Conservation (phyloP, 75 land plant genomes). For the Adiantum capillusveneris region DNA sequence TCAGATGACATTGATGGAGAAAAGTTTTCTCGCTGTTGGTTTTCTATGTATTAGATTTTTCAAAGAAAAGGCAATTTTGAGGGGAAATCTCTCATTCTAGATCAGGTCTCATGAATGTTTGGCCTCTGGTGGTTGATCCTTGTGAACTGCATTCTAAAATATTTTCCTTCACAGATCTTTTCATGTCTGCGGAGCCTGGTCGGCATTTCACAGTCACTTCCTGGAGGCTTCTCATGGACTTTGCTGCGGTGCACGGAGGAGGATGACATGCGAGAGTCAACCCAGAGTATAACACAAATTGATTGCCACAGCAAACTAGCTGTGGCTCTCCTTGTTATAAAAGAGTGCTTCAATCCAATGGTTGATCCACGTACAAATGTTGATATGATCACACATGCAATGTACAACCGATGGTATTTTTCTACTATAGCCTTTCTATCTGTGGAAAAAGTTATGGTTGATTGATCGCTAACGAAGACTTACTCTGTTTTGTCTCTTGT, state of each 20-base stretch:
- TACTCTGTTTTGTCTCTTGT: not conserved
- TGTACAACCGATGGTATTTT: conserved; percentile 71
- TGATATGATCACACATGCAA: conserved; percentile 68
- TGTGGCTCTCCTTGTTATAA: conserved; percentile 64
- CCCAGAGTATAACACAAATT: conserved; percentile 37
- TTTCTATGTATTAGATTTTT: too few relatives aligned
- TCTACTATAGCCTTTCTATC: not conserved
- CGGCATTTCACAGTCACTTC: conserved; percentile 46
- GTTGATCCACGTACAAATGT: conserved; percentile 68
- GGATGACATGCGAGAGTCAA: conserved; percentile 32
- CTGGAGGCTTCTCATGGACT: conserved; percentile 55
- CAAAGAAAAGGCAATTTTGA: too few relatives aligned
- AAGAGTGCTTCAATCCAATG: conserved; percentile 81
- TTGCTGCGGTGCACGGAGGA: conserved; percentile 37
- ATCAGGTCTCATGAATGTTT: too few relatives aligned
- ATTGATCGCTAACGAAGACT: not conserved
- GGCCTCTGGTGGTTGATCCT: too few relatives aligned
- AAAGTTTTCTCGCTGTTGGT: too few relatives aligned
- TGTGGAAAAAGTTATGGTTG: not conserved
- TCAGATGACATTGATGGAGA: too few relatives aligned
- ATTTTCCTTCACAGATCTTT: conserved; percentile 44
- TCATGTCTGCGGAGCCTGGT: conserved; percentile 34
- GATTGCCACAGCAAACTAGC: conserved; percentile 66
- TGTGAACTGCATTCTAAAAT: too few relatives aligned
- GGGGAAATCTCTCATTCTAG: too few relatives aligned